Conservation (phyloP, 352 stramenopile genomes). For the Phytophthora foliorum region DNA sequence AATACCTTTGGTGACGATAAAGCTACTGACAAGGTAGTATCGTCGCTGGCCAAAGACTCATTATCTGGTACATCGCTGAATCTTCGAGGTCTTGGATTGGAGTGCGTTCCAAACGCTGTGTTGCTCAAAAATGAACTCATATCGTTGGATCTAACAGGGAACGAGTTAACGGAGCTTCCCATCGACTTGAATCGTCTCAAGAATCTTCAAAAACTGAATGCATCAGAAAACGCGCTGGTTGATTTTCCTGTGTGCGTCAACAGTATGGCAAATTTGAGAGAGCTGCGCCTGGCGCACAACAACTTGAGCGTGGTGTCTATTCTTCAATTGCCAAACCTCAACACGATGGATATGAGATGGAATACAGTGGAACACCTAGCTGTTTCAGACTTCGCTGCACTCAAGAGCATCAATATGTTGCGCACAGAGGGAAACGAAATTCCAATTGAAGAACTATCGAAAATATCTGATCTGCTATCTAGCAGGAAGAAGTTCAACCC, state of each 20-base stretch:
- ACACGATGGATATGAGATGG: slow-evolving; percentile 51
- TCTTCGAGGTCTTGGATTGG: slow-evolving; percentile 39
- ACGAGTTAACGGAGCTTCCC: slow-evolving; percentile 60
- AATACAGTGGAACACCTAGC: slow-evolving; percentile 43
- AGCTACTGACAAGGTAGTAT: neutral
- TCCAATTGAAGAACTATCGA: slow-evolving; percentile 23
- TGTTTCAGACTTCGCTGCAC: slow-evolving; percentile 1
- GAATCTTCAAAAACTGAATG: slow-evolving; percentile 52
- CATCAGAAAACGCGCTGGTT: slow-evolving; percentile 70
- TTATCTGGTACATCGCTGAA: slow-evolving; percentile 15
- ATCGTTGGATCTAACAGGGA: slow-evolving; percentile 60
- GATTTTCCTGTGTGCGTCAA: slow-evolving; percentile 45
- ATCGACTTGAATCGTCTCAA: slow-evolving; percentile 41
- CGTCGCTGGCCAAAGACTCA: neutral
- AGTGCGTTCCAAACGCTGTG: slow-evolving; percentile 47
- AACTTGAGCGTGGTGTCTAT: slow-evolving; percentile 50
- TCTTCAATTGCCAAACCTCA: slow-evolving; percentile 37
- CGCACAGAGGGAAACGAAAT: slow-evolving; percentile 39
- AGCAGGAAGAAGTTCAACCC: neutral
- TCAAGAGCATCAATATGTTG: slow-evolving; percentile 22
- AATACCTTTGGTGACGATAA: slow-evolving; percentile 45
- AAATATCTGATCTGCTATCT: slow-evolving; percentile 29
- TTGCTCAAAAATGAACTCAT: slow-evolving; percentile 43
- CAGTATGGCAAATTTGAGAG: slow-evolving; percentile 41
- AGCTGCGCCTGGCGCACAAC: slow-evolving; percentile 66